phyloP scores from a whole-genome alignment of 768 basidiomycete species.

The Rhodotorula paludigena region DNA sequence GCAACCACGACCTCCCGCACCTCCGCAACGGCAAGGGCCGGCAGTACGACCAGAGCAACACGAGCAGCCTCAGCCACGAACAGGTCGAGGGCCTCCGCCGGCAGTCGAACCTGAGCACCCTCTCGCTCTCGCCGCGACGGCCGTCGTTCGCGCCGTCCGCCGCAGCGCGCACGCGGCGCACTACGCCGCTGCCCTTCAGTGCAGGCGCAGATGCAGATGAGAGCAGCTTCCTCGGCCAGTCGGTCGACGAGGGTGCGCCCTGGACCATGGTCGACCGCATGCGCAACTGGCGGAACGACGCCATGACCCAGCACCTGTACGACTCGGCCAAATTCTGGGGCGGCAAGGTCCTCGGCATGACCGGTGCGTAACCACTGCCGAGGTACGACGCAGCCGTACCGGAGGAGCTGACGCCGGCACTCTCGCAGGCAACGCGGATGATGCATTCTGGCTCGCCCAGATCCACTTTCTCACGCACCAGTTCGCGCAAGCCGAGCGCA shows the following conservation, averaged over 20 bases:
- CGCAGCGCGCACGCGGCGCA: neutral
- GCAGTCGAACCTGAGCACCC: slow-evolving; percentile 28
- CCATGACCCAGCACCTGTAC: slow-evolving; percentile 96
- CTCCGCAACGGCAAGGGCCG: neutral
- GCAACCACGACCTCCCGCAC: neutral
- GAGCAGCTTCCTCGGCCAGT: neutral
- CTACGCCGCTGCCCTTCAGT: neutral
- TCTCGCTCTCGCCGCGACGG: slow-evolving; percentile 35
- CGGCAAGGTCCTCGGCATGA: slow-evolving; percentile 92
- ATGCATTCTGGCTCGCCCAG: slow-evolving; percentile 98
- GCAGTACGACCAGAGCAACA: neutral
- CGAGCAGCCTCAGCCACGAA: slow-evolving; percentile 14
- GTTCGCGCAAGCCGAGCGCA: slow-evolving; percentile 85
- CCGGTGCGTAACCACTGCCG: slow-evolving; percentile 55
- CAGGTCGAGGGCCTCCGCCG: slow-evolving; percentile 25
- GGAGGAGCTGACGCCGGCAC: neutral
- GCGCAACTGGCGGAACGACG: slow-evolving; percentile 95
- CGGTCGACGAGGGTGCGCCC: slow-evolving; percentile 37
- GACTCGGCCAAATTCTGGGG: slow-evolving; percentile 98
- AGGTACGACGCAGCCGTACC: neutral
- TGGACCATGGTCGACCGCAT: slow-evolving; percentile 92
- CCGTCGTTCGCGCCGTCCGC: slow-evolving; percentile 20
- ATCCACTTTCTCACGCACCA: slow-evolving; percentile 94
- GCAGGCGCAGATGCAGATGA: neutral
- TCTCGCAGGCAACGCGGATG: slow-evolving; percentile 80